Conservation (phyloP, 305 asterid species). For the Euphrasia arctica region DNA sequence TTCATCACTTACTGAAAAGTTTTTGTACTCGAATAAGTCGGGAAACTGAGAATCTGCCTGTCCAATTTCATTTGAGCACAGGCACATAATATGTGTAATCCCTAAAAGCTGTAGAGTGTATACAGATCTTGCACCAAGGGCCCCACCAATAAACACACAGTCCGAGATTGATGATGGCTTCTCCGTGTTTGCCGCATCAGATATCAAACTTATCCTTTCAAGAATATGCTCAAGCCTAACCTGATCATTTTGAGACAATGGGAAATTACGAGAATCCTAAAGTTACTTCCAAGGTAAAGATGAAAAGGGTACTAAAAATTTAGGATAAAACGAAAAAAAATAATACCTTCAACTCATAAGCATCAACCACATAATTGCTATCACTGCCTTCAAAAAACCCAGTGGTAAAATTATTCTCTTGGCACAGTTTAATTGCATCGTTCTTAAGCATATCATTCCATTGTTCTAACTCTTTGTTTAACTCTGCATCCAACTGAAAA, state of each 20-base stretch:
- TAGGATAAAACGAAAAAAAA: conserved; percentile 18
- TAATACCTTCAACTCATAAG: conserved; percentile 90
- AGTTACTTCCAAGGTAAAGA: conserved; percentile 13
- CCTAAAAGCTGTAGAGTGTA: conserved; percentile 85
- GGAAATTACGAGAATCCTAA: conserved; percentile 12
- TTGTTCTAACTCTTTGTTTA: conserved; percentile 85
- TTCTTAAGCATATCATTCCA: conserved; percentile 89
- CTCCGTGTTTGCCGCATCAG: conserved; percentile 95
- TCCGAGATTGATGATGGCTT: conserved; percentile 65
- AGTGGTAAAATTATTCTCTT: conserved; percentile 82
- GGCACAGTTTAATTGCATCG: conserved; percentile 83
- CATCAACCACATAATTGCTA: conserved; percentile 81
- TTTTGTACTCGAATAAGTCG: conserved; percentile 70
- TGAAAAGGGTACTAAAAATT: conserved; percentile 7
- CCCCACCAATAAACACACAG: conserved; percentile 80
- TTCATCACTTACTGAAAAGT: conserved; percentile 68
- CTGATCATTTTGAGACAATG: conserved; percentile 37
- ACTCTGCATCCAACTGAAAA: conserved; percentile 78
- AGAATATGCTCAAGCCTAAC: conserved; percentile 98
- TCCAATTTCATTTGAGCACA: conserved; percentile 95
- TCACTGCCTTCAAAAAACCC: conserved; percentile 97
- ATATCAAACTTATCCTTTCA: conserved; percentile 79
- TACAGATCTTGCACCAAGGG: conserved; percentile 93
- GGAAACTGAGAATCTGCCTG: conserved; percentile 96
- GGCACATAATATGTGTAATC: conserved; percentile 82